A percentile compares a stretch with the other conserved stretches of the same genome.
phyloP scores from a whole-genome alignment of 2,329 filamentous ascomycete genomes.

The Xylaria sp. region DNA sequence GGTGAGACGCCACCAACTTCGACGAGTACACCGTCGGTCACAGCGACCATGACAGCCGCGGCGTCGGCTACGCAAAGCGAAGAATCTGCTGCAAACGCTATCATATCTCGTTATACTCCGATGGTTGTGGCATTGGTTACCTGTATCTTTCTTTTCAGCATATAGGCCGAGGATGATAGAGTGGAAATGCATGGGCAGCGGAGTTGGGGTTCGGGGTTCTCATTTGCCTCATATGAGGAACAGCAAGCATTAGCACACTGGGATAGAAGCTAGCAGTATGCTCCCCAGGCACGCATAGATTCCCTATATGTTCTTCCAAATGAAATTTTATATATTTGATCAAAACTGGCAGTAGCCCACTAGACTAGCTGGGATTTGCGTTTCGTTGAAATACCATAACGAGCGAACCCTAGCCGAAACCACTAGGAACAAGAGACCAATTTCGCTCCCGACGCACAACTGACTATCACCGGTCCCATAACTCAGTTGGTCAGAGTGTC shows the following conservation, averaged over 20 bases:
- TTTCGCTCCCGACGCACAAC: too few species aligned
- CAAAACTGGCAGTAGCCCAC: neutral
- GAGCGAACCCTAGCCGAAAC: too few species aligned
- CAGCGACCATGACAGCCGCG: neutral
- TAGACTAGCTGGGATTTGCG: too few species aligned
- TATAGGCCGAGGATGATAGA: neutral
- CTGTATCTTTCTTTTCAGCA: neutral
- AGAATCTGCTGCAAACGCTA: conserved; percentile 9
- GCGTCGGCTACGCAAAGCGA: conserved; percentile 14
- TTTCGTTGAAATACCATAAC: too few species aligned
- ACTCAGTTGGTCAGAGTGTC: too few species aligned
- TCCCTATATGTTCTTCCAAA: neutral
- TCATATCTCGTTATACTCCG: neutral
- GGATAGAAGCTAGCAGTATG: neutral
- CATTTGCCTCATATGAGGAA: neutral
- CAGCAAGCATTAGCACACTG: neutral
- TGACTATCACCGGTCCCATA: too few species aligned
- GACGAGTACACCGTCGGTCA: conserved; percentile 17
- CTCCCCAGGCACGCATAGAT: neutral
- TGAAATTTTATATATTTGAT: neutral
- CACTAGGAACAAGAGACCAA: too few species aligned
- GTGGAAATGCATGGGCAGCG: neutral
- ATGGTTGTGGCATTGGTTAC: neutral
- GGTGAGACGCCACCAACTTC: conserved; percentile 22
- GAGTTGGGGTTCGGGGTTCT: neutral